These are phyloP conservation scores for Arxiozyma telluris DNA, from an alignment of 1,139 yeast species.

Conservation along the genomic window DNA sequence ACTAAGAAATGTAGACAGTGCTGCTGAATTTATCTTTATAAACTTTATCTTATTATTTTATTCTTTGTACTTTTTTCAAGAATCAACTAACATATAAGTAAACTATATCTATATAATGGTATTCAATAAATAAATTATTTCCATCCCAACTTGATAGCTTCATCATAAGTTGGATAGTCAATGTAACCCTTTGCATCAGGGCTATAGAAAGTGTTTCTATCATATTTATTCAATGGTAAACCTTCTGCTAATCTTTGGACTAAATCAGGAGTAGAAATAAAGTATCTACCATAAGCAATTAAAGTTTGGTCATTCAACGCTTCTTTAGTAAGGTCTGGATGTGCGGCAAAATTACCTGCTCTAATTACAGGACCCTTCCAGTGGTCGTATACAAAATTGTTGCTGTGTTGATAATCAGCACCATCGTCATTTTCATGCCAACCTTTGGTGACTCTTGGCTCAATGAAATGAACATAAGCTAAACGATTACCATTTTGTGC, in stretches of 20 bases:
- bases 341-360: constrained; percentile 15
- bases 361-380: constrained; percentile 42
- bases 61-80: background rate
- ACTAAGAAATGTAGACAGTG: too few species aligned
- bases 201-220: constrained; percentile 7
- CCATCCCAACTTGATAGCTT: constrained; percentile 5
- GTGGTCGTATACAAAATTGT: constrained; percentile 33
- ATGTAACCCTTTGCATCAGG: constrained; percentile 8
- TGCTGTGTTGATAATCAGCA: constrained; percentile 19
- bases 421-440: constrained; percentile 16
- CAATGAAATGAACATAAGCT: constrained; percentile 47
- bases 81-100: background rate
- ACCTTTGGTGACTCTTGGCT: constrained; percentile 32
- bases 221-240: constrained; percentile 16
- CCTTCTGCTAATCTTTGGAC: constrained; percentile 38
- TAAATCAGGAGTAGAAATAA: constrained; percentile 45
- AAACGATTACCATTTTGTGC: constrained; percentile 25
- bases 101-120: too few species aligned
- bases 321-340: constrained; percentile 7
- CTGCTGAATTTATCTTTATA: too few species aligned
- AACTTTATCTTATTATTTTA: too few species aligned
- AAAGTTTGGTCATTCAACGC: constrained; percentile 6
- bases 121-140: background rate
- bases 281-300: constrained; percentile 18
- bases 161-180: constrained; percentile 17